Base-by-base conservation (phyloP, 164 flowering plant genomes). In the Annona cherimola region DNA sequence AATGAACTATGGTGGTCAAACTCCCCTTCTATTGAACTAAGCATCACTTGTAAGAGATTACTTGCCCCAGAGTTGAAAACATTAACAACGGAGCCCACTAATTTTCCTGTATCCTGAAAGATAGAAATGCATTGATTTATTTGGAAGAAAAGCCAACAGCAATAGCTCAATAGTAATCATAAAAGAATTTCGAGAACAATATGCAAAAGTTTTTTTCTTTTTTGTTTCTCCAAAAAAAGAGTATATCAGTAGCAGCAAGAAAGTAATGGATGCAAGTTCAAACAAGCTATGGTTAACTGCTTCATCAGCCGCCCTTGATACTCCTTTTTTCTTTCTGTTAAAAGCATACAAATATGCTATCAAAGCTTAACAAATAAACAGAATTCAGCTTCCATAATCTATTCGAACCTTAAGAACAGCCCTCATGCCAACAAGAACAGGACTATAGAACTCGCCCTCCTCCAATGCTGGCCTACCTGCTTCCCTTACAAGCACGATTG, bases 401-500 rank as follows among this genome's bases (percentile, higher is more conserved):
- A 45, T 67, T 57, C 83, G 77, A 46, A 95, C 99, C 99, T 95
- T 89, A 65, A 90, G 89, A 81, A 87, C 40, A 73, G 93, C 94
- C 75, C 77, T 83, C 97, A 95, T 93, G 81, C 99, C 98, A 66
- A 93, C 76, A 76, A 95, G 98, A 82, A 93, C 98, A 74, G 83
- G 91, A 69, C 86, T 81, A 72, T 95, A 93, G 75, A 87, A 89
- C 69, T 95, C 98, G 39, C 89, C 97, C 69, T 93, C 95, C 66
- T 90, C 91, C 80, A 93, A 75, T 62, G 63, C 80, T 16, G 97
- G 99, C 75, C 95, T 84, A 72, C 93, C 93, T 64, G 81, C 84
- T 77, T 88, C 89, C 45, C 68, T 81, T 55, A 87, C 96, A 82
- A 95, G 89, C 70, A 95, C 45, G 69, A 88, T 83, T 64, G 97